phyloP scores from a whole-genome alignment of 2,329 filamentous ascomycete species.

The Penicillium psychrosexuale region DNA sequence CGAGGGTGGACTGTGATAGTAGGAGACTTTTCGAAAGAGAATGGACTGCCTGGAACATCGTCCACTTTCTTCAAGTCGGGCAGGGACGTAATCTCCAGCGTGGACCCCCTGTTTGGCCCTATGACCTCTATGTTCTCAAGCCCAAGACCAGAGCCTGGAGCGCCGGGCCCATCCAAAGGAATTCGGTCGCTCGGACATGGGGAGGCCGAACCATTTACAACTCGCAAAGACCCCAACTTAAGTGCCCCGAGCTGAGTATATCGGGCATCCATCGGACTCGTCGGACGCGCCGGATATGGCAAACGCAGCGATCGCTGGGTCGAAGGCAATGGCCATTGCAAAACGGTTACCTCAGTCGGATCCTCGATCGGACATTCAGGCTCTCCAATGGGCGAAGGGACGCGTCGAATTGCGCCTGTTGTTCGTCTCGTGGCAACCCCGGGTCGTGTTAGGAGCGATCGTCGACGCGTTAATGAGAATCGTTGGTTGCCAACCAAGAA shows the following conservation, averaged over 20 bases:
- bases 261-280: conserved; percentile 30
- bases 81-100: conserved; percentile 20
- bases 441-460: conserved; percentile 36
- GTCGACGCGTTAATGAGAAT: conserved; percentile 37
- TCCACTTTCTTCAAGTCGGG: conserved; percentile 18
- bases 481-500: conserved; percentile 34
- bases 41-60: conserved; percentile 31
- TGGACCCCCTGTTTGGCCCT: conserved; percentile 5
- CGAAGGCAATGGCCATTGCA: conserved; percentile 24
- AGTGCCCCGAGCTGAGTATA: conserved; percentile 43
- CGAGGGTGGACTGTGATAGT: conserved; percentile 14
- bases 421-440: conserved; percentile 37
- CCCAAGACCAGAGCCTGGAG: conserved; percentile 15
- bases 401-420: conserved; percentile 21
- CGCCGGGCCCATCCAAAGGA: conserved; percentile 17
- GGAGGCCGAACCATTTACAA: conserved; percentile 40
- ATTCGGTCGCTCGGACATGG: conserved; percentile 38
- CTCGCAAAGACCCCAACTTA: conserved; percentile 41
- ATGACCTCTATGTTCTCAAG: conserved; percentile 12
- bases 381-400: conserved; percentile 26
- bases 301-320: conserved; percentile 9
- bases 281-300: conserved; percentile 17
- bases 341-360: conserved; percentile 7
- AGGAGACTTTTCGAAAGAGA: conserved; percentile 36
- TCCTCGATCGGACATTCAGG: conserved; percentile 12